These are phyloP conservation scores for Mikania micrantha DNA, from an alignment of 129 eudicot genomes.

Conservation along the genomic window DNA sequence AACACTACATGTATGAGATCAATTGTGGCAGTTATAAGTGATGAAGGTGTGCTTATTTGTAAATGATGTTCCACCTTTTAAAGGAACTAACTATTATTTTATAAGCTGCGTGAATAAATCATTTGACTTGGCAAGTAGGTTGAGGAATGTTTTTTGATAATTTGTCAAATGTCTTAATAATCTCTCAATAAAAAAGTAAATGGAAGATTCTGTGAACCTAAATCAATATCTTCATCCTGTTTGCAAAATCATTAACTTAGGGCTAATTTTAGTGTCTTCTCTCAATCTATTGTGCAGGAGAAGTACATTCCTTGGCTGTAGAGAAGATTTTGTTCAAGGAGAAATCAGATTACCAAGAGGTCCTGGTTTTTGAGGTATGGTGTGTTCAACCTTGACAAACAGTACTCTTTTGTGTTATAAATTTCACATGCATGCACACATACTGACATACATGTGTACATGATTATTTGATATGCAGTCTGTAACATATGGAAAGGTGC, in stretches of 20 bases:
- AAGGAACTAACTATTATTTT: background rate
- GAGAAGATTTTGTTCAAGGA: conserved; percentile 68
- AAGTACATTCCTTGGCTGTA: conserved; percentile 84
- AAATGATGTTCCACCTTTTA: background rate
- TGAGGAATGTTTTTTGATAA: background rate
- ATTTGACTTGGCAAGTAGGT: background rate
- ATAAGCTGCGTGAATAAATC: background rate
- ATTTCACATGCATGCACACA: background rate
- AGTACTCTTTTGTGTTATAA: background rate
- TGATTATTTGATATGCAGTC: conserved; percentile 48
- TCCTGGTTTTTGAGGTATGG: conserved; percentile 82
- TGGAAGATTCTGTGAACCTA: background rate
- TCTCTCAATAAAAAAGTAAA: background rate
- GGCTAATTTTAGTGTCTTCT: background rate
- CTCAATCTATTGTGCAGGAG: conserved; percentile 79
- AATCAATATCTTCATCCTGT: background rate
- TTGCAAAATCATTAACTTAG: background rate
- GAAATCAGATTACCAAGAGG: conserved; percentile 79
- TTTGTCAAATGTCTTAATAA: background rate
- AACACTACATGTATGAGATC: background rate
- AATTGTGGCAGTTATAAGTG: background rate
- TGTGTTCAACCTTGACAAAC: background rate
- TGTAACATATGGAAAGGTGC: conserved; percentile 76
- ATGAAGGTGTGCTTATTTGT: background rate
- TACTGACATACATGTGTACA: background rate